phyloP scores from a whole-genome alignment of 257 asterid species.

The Solanum infundibuliforme region DNA sequence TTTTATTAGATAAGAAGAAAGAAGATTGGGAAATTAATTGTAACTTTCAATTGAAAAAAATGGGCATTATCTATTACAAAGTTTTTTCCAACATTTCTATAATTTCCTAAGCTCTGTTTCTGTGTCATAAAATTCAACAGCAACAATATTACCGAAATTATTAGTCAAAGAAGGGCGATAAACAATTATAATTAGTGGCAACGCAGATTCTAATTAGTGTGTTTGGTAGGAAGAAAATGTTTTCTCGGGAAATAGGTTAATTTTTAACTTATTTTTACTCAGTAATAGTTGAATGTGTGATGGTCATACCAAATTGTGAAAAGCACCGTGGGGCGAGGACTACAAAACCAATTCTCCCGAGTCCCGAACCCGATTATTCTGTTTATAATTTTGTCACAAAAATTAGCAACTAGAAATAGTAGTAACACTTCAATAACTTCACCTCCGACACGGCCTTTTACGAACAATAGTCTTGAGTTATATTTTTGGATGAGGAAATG shows the following conservation, averaged over 20 bases:
- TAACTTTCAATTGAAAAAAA: neutral
- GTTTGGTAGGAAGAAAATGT: no score
- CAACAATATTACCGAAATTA: neutral
- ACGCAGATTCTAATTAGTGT: neutral
- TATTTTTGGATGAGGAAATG: neutral
- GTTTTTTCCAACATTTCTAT: neutral
- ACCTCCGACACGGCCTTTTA: neutral
- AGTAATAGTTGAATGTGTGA: no score
- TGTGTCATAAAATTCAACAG: neutral
- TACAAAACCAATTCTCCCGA: no score
- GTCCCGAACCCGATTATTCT: neutral
- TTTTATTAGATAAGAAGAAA: neutral
- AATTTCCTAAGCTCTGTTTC: neutral
- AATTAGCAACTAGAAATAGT: neutral
- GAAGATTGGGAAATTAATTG: neutral
- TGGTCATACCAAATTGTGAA: neutral
- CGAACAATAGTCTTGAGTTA: neutral
- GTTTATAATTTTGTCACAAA: neutral
- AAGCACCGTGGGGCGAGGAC: rapidly evolving
- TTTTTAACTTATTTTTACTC: neutral
- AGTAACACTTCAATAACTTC: neutral
- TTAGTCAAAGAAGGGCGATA: neutral
- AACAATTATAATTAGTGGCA: neutral
- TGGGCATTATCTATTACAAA: neutral
- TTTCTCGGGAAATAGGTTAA: no score